Base-by-base conservation (phyloP, 106 monocot genomes). In the Acorus calamus region DNA sequence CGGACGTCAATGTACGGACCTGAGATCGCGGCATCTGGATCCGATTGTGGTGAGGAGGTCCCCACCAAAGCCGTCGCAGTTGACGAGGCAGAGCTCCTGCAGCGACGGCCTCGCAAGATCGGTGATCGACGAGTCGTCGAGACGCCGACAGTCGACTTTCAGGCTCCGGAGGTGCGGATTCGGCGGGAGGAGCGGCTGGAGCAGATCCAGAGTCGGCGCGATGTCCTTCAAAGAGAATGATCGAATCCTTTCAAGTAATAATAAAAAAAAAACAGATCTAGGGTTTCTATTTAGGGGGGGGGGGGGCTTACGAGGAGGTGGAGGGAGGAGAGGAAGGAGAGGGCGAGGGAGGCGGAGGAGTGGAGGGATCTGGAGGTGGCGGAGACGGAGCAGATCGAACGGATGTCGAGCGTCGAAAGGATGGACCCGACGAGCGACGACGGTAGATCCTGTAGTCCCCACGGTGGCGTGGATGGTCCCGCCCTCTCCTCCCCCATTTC, bases 51-150 rank as follows among this genome's bases (percentile, higher is more conserved):
- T 46, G 9, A 98, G 80, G 48, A 98, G 63, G 65, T 50, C 76
- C 62, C 96, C 96, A 49, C 87, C 88, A 3, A 98, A 64, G 11
- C 71, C 77, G 56, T 72, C 72, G 64, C 96, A 98, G 59, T 88
- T 88, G 47, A 79, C 74, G 9, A 98, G 73, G 59, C 53, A 78
- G 9, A 98, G 67, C 57, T 98, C 96, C 4, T 77, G 67, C 14
- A 98, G 79, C 43, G 82, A 78, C 6, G 82, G 69, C 64, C 83
- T 77, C 6, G 70, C 59, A 44, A 98, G 74, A 7, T 59, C 47
- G 11, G 9, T 69, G 44, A 92, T 76, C 59, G 76, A 64, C 0
- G 74, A 58, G 44, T 98, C 85, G 51, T 83, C 85, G 11, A 98
- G 87, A 14, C 83, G 76, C 3, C 76, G 60, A 49, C 96, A 98